Percentiles rank a stretch among this genome's conserved stretches.
These are phyloP conservation scores for Dictyostelium intermedium DNA, from an alignment of 78 protist species.

Conservation along the genomic window DNA sequence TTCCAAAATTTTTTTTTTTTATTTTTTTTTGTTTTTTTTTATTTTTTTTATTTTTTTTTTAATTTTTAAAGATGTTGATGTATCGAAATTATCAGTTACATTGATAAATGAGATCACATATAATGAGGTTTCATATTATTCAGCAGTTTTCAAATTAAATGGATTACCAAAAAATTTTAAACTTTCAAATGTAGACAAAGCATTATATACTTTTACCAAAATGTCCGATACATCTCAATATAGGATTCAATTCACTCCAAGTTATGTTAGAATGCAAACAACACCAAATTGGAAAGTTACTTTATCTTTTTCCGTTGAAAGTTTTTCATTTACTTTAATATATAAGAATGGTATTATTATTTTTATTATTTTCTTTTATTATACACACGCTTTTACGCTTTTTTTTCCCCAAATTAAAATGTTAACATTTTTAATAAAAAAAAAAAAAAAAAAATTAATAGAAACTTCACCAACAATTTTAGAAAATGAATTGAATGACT, in stretches of 20 bases:
- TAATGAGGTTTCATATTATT: neutral
- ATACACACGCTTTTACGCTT: too few species aligned
- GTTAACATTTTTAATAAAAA: too few species aligned
- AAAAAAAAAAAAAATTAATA: too few species aligned
- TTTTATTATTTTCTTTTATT: too few species aligned
- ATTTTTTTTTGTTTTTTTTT: neutral
- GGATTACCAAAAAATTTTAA: too few species aligned
- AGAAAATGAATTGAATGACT: neutral
- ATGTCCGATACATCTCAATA: neutral
- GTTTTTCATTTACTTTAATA: neutral
- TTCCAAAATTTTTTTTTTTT: too few species aligned
- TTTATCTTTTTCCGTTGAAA: neutral
- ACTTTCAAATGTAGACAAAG: neutral
- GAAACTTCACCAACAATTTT: neutral
- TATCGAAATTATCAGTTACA: neutral
- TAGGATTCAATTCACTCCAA: neutral
- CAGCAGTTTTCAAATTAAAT: neutral
- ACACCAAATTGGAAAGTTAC: neutral
- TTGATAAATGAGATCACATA: neutral
- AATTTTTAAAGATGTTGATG: neutral
- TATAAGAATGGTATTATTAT: neutral
- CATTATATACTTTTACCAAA: neutral
- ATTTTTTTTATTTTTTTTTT: neutral
- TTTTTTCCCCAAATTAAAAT: too few species aligned
- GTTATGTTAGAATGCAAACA: neutral